phyloP scores from a whole-genome alignment of 2,329 filamentous ascomycete genomes.

The Alternaria sp. region DNA sequence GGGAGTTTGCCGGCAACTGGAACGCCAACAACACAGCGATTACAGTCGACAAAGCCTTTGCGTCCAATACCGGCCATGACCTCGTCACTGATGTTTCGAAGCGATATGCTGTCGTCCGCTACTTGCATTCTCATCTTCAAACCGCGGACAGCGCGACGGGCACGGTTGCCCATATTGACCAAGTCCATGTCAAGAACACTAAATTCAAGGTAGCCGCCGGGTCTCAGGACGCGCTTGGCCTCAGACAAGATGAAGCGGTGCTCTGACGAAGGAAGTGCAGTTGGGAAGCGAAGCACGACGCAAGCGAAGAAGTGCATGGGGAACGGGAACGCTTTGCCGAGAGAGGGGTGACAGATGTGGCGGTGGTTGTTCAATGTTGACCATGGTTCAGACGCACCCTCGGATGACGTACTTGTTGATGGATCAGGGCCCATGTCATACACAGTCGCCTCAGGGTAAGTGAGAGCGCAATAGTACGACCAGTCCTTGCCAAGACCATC shows the following conservation, averaged over 20 bases:
- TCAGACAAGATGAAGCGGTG: slow-evolving; percentile 77
- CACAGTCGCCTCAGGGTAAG: slow-evolving; percentile 76
- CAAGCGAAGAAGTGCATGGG: slow-evolving; percentile 77
- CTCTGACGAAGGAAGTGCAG: slow-evolving; percentile 71
- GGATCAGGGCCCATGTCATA: slow-evolving; percentile 69
- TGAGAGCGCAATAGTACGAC: slow-evolving; percentile 86
- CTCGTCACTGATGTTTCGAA: slow-evolving; percentile 63
- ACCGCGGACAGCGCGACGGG: slow-evolving; percentile 71
- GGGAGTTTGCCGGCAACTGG: slow-evolving; percentile 68
- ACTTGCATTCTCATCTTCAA: slow-evolving; percentile 75
- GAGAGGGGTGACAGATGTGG: slow-evolving; percentile 73
- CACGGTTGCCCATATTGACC: slow-evolving; percentile 79
- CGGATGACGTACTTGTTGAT: slow-evolving; percentile 27
- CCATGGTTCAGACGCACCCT: slow-evolving; percentile 39
- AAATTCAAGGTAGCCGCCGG: slow-evolving; percentile 80
- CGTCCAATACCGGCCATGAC: slow-evolving; percentile 72
- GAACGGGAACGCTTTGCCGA: slow-evolving; percentile 75
- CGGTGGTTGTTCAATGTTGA: slow-evolving; percentile 70
- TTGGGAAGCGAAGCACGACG: slow-evolving; percentile 79
- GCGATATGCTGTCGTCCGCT: slow-evolving; percentile 65
- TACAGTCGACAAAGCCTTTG: slow-evolving; percentile 75
- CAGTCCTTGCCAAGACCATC: slow-evolving; percentile 90
- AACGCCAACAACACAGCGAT: slow-evolving; percentile 79
- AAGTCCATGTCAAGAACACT: slow-evolving; percentile 81
- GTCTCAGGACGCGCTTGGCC: slow-evolving; percentile 78